phyloP scores from a whole-genome alignment of 805 yeast genomes.

The Cyberlindnera euphorbiae region DNA sequence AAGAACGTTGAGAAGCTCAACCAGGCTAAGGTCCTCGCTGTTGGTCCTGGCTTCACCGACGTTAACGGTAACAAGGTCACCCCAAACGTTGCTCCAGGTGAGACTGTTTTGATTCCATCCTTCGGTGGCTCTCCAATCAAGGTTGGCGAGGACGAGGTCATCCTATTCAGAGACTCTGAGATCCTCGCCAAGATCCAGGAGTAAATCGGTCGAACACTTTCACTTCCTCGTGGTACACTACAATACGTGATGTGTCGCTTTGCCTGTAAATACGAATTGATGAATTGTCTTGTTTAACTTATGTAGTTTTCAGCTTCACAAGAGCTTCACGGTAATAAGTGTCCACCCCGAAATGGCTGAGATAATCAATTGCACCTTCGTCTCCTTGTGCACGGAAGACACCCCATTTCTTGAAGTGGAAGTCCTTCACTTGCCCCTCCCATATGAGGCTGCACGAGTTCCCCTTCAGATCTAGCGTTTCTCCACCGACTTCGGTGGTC shows the following conservation, averaged over 20 bases:
- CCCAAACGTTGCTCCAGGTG: conserved; percentile 82
- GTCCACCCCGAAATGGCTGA: conserved; percentile 49
- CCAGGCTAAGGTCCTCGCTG: conserved; percentile 88
- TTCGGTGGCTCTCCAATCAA: conserved; percentile 91
- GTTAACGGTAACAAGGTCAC: conserved; percentile 67
- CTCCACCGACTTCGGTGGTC: conserved; percentile 29
- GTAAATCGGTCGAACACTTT: conserved; percentile 25
- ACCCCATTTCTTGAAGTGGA: conserved; percentile 67
- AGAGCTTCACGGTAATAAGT: conserved; percentile 51
- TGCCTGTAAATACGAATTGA: conserved; percentile 10
- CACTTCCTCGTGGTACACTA: not conserved
- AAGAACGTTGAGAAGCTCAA: conserved; percentile 92
- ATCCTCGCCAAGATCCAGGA: conserved; percentile 88
- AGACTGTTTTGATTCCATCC: conserved; percentile 88
- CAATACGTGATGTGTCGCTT: no score
- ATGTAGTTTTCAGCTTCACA: not conserved
- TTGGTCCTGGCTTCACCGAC: conserved; percentile 89
- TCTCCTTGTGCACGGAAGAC: conserved; percentile 49
- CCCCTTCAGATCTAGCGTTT: conserved; percentile 32
- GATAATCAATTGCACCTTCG: conserved; percentile 40
- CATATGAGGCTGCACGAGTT: conserved; percentile 54
- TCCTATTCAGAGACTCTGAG: conserved; percentile 89
- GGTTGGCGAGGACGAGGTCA: conserved; percentile 75
- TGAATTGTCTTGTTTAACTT: not conserved
- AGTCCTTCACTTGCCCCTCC: conserved; percentile 59